phyloP scores from a whole-genome alignment of 2,329 filamentous ascomycete species.

The Arachnomyces sp. region DNA sequence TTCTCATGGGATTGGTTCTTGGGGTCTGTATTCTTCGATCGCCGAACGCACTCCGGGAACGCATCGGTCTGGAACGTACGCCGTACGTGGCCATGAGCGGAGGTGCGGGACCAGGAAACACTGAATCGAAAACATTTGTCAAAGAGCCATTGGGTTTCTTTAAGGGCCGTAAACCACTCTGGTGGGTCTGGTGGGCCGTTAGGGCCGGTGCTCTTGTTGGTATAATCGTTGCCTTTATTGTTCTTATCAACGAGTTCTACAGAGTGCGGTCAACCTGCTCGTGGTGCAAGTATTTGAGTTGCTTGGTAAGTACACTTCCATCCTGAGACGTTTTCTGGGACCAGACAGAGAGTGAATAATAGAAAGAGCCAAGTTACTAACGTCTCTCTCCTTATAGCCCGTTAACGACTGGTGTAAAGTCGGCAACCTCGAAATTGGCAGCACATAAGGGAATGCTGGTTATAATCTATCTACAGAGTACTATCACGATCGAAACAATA shows the following conservation, averaged over 20 bases:
- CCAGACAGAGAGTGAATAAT: slow-evolving; percentile 4
- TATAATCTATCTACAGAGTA: too few relatives aligned
- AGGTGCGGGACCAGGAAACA: slow-evolving; percentile 30
- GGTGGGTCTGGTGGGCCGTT: slow-evolving; percentile 97
- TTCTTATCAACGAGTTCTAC: slow-evolving; percentile 89
- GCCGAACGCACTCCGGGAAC: slow-evolving; percentile 67
- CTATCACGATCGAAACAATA: too few relatives aligned
- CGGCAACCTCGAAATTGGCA: slow-evolving; percentile 1
- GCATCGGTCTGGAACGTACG: slow-evolving; percentile 61
- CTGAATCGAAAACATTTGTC: slow-evolving; percentile 47
- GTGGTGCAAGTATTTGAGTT: slow-evolving; percentile 96
- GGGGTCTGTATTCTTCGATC: slow-evolving; percentile 85
- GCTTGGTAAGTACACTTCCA: slow-evolving; percentile 60
- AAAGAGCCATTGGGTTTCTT: slow-evolving; percentile 49
- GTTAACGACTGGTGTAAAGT: slow-evolving; percentile 62
- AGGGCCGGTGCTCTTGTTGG: slow-evolving; percentile 68
- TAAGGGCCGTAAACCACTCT: slow-evolving; percentile 80
- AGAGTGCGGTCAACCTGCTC: slow-evolving; percentile 62
- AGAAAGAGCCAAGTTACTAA: slow-evolving; percentile 15
- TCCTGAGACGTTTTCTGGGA: background rate
- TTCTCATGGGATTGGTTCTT: slow-evolving; percentile 81
- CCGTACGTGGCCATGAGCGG: slow-evolving; percentile 64
- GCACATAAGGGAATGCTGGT: too few relatives aligned
- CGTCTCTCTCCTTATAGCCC: slow-evolving; percentile 36
- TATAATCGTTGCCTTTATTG: slow-evolving; percentile 77